Percentiles rank a stretch among this genome's conserved stretches.
Evolutionary conservation across 2,329 filamentous ascomycete genomes (phyloP).

Genomic region (Penicillium carneum): DNA sequence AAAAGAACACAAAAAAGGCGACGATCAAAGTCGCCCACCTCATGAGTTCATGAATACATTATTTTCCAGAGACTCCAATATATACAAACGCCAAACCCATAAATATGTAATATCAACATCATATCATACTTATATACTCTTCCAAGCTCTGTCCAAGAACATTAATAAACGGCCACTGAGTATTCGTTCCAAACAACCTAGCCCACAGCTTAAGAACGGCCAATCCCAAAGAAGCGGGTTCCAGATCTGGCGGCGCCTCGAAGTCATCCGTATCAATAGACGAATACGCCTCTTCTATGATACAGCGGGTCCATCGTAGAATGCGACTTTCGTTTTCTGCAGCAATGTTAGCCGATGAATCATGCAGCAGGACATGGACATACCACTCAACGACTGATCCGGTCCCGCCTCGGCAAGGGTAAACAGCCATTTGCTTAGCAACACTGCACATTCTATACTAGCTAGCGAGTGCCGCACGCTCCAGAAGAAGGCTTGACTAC

Average conservation of each 20-base stretch:
- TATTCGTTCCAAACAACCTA: slow-evolving; percentile 43
- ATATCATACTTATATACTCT: slow-evolving; percentile 40
- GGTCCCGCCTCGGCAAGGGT: slow-evolving; percentile 38
- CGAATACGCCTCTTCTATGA: slow-evolving; percentile 44
- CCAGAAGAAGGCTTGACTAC: slow-evolving; percentile 50
- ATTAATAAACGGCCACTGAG: slow-evolving; percentile 47
- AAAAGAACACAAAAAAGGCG: background rate
- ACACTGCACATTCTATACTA: slow-evolving; percentile 49
- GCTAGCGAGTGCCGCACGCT: slow-evolving; percentile 48
- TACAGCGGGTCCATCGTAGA: slow-evolving; percentile 43
- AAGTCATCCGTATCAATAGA: slow-evolving; percentile 42
- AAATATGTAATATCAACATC: slow-evolving; percentile 13
- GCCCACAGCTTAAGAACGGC: slow-evolving; percentile 44
- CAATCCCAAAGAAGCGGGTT: slow-evolving; percentile 39
- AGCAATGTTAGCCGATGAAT: background rate
- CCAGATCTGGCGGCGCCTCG: slow-evolving; percentile 33
- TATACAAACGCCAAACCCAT: slow-evolving; percentile 1
- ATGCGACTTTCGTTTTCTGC: slow-evolving; percentile 45
- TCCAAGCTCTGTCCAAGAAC: slow-evolving; percentile 43
- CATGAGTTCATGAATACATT: background rate
- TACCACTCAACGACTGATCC: slow-evolving; percentile 41
- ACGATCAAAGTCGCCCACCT: background rate
- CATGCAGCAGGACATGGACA: background rate
- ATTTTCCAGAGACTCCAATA: background rate
- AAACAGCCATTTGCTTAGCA: slow-evolving; percentile 57